These are phyloP conservation scores for Elongisporangium undulatum DNA, from an alignment of 352 stramenopile genomes.

Conservation along the genomic window DNA sequence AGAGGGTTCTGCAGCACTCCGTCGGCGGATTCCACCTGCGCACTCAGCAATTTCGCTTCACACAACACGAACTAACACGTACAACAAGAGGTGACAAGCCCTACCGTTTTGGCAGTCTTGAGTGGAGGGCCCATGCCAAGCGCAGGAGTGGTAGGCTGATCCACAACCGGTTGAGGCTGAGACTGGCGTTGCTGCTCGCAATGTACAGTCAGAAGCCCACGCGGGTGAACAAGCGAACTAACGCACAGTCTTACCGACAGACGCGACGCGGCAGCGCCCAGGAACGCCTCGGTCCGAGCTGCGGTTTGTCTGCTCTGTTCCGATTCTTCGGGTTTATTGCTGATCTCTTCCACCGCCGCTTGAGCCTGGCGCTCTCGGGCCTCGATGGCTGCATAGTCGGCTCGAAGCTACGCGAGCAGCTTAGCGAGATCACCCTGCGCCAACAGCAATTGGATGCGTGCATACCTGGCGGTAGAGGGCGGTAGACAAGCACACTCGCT, in stretches of 20 bases:
- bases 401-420: slow-evolving; percentile 9
- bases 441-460: background rate
- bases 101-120: background rate
- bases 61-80: background rate
- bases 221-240: background rate
- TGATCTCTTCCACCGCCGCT: slow-evolving; percentile 1
- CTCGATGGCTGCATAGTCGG: slow-evolving; percentile 2
- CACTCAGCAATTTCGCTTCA: background rate
- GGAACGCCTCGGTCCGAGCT: slow-evolving; percentile 25
- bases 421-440: too few relatives aligned
- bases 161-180: background rate
- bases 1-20: slow-evolving; percentile 50
- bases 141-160: background rate
- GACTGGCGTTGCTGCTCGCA: background rate
- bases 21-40: slow-evolving; percentile 21
- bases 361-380: background rate
- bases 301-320: slow-evolving; percentile 2
- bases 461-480: slow-evolving; percentile 20
- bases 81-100: background rate
- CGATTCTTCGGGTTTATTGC: background rate
- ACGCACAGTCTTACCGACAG: slow-evolving; percentile 17
- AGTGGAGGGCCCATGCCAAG: background rate
- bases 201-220: background rate
- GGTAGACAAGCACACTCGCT: slow-evolving; percentile 31
- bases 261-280: slow-evolving; percentile 31